Base-by-base conservation (phyloP, 164 flowering plant species). In the Chimonanthus praecox region DNA sequence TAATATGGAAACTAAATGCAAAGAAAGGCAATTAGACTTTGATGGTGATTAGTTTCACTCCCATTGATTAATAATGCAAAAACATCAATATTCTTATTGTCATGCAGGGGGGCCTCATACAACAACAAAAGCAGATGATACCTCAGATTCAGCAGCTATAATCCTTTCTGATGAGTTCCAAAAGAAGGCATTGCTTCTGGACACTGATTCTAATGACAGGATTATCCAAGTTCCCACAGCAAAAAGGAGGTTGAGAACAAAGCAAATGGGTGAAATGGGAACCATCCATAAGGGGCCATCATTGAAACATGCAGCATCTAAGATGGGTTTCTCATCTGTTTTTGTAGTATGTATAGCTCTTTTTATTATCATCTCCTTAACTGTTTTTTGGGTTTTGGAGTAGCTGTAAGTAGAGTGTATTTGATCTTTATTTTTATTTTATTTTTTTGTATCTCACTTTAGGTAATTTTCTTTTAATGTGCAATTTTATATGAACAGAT, bases 371-470 rank as follows among this genome's bases (percentile, higher is more conserved):
- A 16, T 84, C 49, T 69, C 75, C 47, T 33, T 72, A 11, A 33
- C 49, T 78, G 15, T 76, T 76, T 54, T 11, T 75, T 9, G 84
- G 82, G 77, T 49, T 74, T 4, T 78, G 77, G 83, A 78, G 77
- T 49, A 70, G 64, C 58, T 51, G 33, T 33, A 33, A 33, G 33
- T 33, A 33, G 33, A 33, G 33, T 33, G 33, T 33, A 33, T 33
- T 33, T 33, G 0, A 33, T 33, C 33, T 33, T 33, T 33, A 0
- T 33, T 33, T 33, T 21, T 21, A 21, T 21, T 21, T 21, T 21
- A 21, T n/a, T 20, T 33, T 33, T 33, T 33, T 33, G 33, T 33
- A 33, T 33, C 33, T 33, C 33, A 33, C 33, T 33, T 33, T 33
- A 33, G 33, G 33, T 33, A 33, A 33, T 33, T 33, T 33, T 33